Evolutionary conservation across 2,329 filamentous ascomycete genomes (phyloP).

Genomic region (Parascedosporium putredinis): DNA sequence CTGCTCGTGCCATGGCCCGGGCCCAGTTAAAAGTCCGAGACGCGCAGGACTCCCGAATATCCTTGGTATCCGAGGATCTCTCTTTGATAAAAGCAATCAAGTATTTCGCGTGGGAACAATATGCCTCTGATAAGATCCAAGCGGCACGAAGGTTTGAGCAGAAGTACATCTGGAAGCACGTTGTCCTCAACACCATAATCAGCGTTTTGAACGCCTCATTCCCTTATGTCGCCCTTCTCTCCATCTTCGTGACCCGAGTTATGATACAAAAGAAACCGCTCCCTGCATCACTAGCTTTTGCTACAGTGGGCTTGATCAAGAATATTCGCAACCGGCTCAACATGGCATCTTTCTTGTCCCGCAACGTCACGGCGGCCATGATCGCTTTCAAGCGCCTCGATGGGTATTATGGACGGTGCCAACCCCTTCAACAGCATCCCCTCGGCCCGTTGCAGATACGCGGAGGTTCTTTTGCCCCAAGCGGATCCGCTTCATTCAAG

Average conservation of each 20-base stretch:
- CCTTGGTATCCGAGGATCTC: slow-evolving; percentile 47
- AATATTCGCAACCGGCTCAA: slow-evolving; percentile 40
- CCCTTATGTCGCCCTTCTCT: slow-evolving; percentile 39
- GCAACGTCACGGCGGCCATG: slow-evolving; percentile 28
- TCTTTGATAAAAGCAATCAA: slow-evolving; percentile 48
- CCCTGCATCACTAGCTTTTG: slow-evolving; percentile 47
- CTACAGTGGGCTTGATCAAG: slow-evolving; percentile 41
- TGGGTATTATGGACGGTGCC: slow-evolving; percentile 40
- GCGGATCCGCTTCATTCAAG: slow-evolving; percentile 37
- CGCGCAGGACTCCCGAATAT: slow-evolving; percentile 46
- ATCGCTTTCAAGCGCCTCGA: slow-evolving; percentile 43
- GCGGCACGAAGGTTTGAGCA: slow-evolving; percentile 40
- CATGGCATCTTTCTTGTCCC: slow-evolving; percentile 16
- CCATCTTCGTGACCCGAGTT: slow-evolving; percentile 44
- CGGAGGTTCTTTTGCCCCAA: slow-evolving; percentile 37
- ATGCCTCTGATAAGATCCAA: slow-evolving; percentile 39
- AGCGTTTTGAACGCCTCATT: slow-evolving; percentile 40
- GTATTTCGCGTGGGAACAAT: slow-evolving; percentile 50
- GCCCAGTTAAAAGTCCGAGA: slow-evolving; percentile 41
- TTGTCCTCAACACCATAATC: slow-evolving; percentile 34
- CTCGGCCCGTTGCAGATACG: slow-evolving; percentile 36
- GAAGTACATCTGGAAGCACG: slow-evolving; percentile 41
- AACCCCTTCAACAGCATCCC: slow-evolving; percentile 36
- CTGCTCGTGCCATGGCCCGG: slow-evolving; percentile 38
- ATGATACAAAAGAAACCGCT: slow-evolving; percentile 35